Conservation (phyloP, 2,329 filamentous ascomycete species). For the Cryphonectria japonica region DNA sequence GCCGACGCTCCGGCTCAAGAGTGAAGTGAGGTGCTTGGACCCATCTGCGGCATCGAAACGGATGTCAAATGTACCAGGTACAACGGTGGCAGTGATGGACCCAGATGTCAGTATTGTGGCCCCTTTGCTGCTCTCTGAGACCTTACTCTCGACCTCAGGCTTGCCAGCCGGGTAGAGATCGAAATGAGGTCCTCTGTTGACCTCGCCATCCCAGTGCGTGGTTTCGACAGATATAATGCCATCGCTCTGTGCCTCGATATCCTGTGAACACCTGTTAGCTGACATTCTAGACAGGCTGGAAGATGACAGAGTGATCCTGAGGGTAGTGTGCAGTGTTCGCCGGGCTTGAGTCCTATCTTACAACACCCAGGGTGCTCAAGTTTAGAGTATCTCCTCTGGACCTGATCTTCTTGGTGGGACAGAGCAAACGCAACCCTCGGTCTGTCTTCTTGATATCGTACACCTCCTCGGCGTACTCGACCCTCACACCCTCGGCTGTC, state of each 20-base stretch:
- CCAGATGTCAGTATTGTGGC: constrained; percentile 55
- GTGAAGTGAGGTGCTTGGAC: constrained; percentile 56
- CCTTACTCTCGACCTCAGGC: constrained; percentile 45
- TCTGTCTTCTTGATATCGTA: constrained; percentile 54
- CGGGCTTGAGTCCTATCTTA: constrained; percentile 33
- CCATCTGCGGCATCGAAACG: constrained; percentile 56
- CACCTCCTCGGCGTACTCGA: constrained; percentile 70
- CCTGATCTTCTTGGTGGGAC: constrained; percentile 59
- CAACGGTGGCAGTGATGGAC: constrained; percentile 55
- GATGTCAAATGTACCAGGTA: constrained; percentile 57
- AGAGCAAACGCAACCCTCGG: constrained; percentile 57
- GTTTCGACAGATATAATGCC: constrained; percentile 63
- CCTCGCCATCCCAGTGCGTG: constrained; percentile 60
- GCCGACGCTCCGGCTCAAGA: constrained; percentile 59
- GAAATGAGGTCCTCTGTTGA: constrained; percentile 57
- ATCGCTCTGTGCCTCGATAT: constrained; percentile 60
- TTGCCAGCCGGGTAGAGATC: constrained; percentile 59
- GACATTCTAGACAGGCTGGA: neutral
- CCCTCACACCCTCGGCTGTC: constrained; percentile 59
- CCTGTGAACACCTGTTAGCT: constrained; percentile 39
- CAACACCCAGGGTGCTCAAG: constrained; percentile 56
- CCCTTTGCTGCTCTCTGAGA: constrained; percentile 46
- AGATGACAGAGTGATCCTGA: neutral
- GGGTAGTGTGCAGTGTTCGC: no score
- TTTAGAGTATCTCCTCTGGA: constrained; percentile 61